These are phyloP conservation scores for Grosmannia clavigera DNA, from an alignment of 2,329 filamentous ascomycete genomes.

Conservation along the genomic window DNA sequence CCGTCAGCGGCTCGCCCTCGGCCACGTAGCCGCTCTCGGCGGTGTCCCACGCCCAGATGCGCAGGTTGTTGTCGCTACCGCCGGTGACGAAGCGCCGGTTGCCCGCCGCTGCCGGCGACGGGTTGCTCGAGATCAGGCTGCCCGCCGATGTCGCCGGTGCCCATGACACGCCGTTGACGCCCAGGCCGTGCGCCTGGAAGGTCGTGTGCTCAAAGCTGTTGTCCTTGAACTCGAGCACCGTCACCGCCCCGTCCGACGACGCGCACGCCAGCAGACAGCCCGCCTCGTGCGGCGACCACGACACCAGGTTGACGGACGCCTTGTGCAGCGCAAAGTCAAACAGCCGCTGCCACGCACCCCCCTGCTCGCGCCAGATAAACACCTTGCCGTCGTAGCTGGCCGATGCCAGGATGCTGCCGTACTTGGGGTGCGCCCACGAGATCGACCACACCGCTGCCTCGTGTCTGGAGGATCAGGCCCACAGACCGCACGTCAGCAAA, in stretches of 20 bases:
- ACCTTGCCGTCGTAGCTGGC: slow-evolving; percentile 96
- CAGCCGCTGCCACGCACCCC: slow-evolving; percentile 65
- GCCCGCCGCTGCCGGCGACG: slow-evolving; percentile 42
- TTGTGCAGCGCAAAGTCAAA: slow-evolving; percentile 92
- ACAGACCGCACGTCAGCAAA: not conserved
- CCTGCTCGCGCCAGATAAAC: slow-evolving; percentile 92
- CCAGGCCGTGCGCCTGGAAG: slow-evolving; percentile 84
- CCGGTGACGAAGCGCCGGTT: slow-evolving; percentile 85
- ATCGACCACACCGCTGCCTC: slow-evolving; percentile 98
- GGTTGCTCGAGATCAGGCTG: slow-evolving; percentile 64
- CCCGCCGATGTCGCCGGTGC: slow-evolving; percentile 76
- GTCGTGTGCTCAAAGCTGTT: slow-evolving; percentile 70
- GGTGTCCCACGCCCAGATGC: slow-evolving; percentile 77
- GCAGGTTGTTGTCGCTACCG: slow-evolving; percentile 44
- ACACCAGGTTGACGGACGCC: slow-evolving; percentile 89
- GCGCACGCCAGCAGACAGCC: slow-evolving; percentile 92
- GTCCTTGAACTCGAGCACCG: slow-evolving; percentile 92
- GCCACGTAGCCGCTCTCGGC: slow-evolving; percentile 48
- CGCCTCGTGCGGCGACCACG: slow-evolving; percentile 94
- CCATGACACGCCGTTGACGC: slow-evolving; percentile 94
- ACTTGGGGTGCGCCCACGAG: slow-evolving; percentile 96
- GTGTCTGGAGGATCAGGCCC: slow-evolving; percentile 44
- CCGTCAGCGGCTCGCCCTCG: slow-evolving; percentile 53
- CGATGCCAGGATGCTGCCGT: slow-evolving; percentile 92
- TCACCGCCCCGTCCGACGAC: slow-evolving; percentile 85